Conservation (phyloP, 75 land plant genomes). For the Sequoiadendron giganteum region DNA sequence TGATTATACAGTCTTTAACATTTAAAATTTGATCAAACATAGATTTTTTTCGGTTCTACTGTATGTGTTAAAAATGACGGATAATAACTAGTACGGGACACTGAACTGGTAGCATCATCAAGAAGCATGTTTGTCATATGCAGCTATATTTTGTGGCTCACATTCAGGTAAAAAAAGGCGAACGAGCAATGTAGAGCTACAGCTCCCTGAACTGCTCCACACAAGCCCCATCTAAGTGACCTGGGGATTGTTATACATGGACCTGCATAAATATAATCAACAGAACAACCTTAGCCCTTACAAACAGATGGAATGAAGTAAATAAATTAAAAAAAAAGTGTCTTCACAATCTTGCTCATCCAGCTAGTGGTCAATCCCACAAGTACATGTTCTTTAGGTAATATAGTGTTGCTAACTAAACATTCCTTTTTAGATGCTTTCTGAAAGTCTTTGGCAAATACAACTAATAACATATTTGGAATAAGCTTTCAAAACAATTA, state of each 20-base stretch:
- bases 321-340: neutral
- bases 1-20: neutral
- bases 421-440: neutral
- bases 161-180: conserved; percentile 81
- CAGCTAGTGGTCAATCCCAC: neutral
- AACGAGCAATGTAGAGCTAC: conserved; percentile 55
- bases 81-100: neutral
- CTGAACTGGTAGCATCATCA: conserved; percentile 13
- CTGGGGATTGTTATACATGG: conserved; percentile 72
- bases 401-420: neutral
- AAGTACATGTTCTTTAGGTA: neutral
- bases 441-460: neutral
- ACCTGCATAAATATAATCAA: conserved; percentile 33
- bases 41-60: neutral
- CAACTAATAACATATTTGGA: neutral
- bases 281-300: neutral
- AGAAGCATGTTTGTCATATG: conserved; percentile 50
- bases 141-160: conserved; percentile 90
- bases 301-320: neutral
- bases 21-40: neutral
- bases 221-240: conserved; percentile 65
- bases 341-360: neutral
- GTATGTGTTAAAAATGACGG: neutral
- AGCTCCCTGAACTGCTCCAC: conserved; percentile 63
- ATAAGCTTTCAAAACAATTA: neutral